A percentile compares a stretch with the other conserved stretches of the same genome.
These are phyloP conservation scores for Talaromyces rugulosus DNA, from an alignment of 2,329 filamentous ascomycete species.

Conservation along the genomic window DNA sequence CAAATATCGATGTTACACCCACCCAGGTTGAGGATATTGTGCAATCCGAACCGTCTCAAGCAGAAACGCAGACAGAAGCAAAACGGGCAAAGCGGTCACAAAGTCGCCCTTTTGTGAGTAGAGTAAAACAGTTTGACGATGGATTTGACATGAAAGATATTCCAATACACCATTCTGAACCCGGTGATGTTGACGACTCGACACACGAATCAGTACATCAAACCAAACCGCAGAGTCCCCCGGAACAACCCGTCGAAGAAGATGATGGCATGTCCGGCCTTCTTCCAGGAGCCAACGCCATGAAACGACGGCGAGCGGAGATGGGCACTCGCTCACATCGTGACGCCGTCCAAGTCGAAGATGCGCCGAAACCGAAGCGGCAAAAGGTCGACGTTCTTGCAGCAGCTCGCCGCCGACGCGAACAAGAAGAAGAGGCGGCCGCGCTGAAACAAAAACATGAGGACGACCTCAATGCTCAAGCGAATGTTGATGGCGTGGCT, in stretches of 20 bases:
- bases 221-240: not conserved
- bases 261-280: slow-evolving; percentile 66
- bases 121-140: slow-evolving; percentile 71
- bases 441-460: slow-evolving; percentile 55
- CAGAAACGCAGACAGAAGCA: slow-evolving; percentile 12
- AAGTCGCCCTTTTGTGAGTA: slow-evolving; percentile 31
- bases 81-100: slow-evolving; percentile 21
- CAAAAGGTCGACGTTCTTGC: slow-evolving; percentile 67
- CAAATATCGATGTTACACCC: slow-evolving; percentile 14
- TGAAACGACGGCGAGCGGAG: slow-evolving; percentile 73
- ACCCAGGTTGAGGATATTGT: slow-evolving; percentile 9
- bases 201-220: not conserved
- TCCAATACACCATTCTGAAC: slow-evolving; percentile 30
- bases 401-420: slow-evolving; percentile 52
- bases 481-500: slow-evolving; percentile 60
- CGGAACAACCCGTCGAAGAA: slow-evolving; percentile 22
- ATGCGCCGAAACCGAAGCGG: slow-evolving; percentile 43
- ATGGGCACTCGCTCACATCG: slow-evolving; percentile 47
- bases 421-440: slow-evolving; percentile 52
- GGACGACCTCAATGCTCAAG: slow-evolving; percentile 61
- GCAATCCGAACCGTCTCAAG: slow-evolving; percentile 6
- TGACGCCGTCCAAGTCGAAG: slow-evolving; percentile 20
- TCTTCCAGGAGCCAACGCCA: slow-evolving; percentile 69
- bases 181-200: slow-evolving; percentile 15
- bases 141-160: slow-evolving; percentile 47